Conservation (phyloP, 805 yeast genomes). For the Grigorovia humatica region DNA sequence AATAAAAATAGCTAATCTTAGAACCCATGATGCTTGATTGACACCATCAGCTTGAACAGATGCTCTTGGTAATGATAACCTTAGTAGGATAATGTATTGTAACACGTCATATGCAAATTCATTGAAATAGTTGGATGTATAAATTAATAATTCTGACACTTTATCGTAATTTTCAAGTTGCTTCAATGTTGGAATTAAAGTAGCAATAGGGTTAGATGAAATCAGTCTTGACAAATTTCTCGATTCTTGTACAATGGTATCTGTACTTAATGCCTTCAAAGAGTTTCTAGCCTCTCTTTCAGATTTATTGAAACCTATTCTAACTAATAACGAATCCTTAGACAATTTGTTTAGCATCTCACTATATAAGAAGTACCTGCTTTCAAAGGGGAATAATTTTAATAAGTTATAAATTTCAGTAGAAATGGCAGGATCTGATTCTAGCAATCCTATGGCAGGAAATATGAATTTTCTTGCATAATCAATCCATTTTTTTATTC, state of each 20-base stretch:
- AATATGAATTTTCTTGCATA: constrained; percentile 56
- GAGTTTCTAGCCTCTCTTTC: constrained; percentile 72
- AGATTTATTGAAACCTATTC: constrained; percentile 51
- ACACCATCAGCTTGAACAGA: constrained; percentile 70
- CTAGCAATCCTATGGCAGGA: constrained; percentile 47
- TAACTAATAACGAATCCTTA: constrained; percentile 46
- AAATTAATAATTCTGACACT: constrained; percentile 65
- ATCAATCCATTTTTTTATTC: constrained; percentile 40
- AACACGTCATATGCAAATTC: constrained; percentile 78
- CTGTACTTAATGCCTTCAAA: constrained; percentile 72
- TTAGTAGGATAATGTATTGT: constrained; percentile 58
- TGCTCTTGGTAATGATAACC: constrained; percentile 59
- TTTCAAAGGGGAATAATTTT: constrained; percentile 43
- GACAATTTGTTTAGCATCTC: constrained; percentile 53
- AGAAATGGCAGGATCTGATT: constrained; percentile 47
- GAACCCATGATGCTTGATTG: constrained; percentile 75
- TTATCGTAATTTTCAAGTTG: constrained; percentile 92
- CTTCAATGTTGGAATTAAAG: constrained; percentile 56
- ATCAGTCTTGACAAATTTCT: constrained; percentile 62
- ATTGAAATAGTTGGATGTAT: constrained; percentile 66
- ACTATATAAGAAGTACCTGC: constrained; percentile 70
- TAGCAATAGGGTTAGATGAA: constrained; percentile 68
- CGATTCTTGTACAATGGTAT: constrained; percentile 64
- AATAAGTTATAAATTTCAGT: constrained; percentile 51
- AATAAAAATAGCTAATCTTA: constrained; percentile 66